These are phyloP conservation scores for Aspergillaceae sp. DNA, from an alignment of 2,329 filamentous ascomycete species.

Conservation along the genomic window DNA sequence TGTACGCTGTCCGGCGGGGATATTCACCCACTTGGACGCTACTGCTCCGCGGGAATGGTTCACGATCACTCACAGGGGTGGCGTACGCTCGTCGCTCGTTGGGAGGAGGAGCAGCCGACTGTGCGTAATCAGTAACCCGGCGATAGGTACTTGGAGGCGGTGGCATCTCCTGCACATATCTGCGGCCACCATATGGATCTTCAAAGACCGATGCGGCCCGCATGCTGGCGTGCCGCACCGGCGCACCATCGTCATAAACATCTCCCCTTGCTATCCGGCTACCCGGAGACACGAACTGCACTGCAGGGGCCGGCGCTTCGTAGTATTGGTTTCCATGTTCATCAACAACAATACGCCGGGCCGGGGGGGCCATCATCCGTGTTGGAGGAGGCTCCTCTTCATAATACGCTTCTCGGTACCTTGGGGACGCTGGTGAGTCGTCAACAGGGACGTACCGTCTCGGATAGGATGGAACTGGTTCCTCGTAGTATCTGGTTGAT, in stretches of 20 bases:
- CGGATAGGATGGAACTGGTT: constrained; percentile 22
- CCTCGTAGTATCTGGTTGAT: constrained; percentile 30
- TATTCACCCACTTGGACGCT: constrained; percentile 38
- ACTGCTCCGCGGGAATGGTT: constrained; percentile 27
- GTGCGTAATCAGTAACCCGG: constrained; percentile 30
- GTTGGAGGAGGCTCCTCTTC: constrained; percentile 34
- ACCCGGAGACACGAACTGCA: constrained; percentile 25
- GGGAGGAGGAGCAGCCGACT: constrained; percentile 11
- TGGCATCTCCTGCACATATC: constrained; percentile 39
- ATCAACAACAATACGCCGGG: constrained; percentile 67
- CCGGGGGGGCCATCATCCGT: constrained; percentile 45
- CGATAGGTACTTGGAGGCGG: constrained; percentile 34
- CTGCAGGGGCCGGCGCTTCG: constrained; percentile 40
- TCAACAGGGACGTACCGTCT: constrained; percentile 27
- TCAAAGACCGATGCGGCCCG: constrained; percentile 37
- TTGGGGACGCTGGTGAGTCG: constrained; percentile 29
- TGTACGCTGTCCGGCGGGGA: constrained; percentile 29
- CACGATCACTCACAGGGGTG: constrained; percentile 25
- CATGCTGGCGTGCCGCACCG: constrained; percentile 24
- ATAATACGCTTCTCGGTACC: constrained; percentile 34
- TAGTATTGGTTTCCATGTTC: constrained; percentile 75
- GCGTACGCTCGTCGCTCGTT: constrained; percentile 26
- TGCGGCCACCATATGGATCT: constrained; percentile 31
- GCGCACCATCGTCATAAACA: constrained; percentile 25
- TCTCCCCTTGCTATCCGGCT: constrained; percentile 25